Evolutionary conservation across 2,329 filamentous ascomycete genomes (phyloP), one percentile per base, ranked within the genome.

Genomic region (Phaeosphaeriaceae sp.): DNA sequence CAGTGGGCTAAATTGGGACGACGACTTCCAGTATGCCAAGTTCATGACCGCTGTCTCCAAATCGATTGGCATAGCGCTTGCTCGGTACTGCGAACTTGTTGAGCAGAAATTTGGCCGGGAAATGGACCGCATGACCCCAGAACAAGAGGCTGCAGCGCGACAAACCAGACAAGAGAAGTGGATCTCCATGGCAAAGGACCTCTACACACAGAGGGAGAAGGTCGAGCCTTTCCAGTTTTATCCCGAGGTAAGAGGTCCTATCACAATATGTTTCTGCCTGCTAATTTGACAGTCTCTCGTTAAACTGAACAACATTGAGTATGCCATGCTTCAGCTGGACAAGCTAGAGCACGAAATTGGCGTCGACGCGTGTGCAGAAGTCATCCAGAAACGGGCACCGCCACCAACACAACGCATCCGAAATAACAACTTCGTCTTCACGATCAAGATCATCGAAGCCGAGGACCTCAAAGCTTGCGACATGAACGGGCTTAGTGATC

Each of bases 381-480:
- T 97, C 17, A 87, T 99, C 52, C 88, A 89, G 49, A 89, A 86
- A 69, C 84, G 91, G 62, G 88, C 92, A 24, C 92, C 92, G 9
- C 89, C 91, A 1, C 84, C 87, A 54, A 88, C 88, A n/a, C 86
- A 88, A 60, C 84, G 84, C 72, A 84, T 86, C 56, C 88, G 88
- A 68, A 90, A 88, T 69, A 91, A 88, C 63, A 97, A 96, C 75
- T 98, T 97, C 75, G 94, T 97, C 55, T 99, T 99, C 79, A 98
- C 95, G 0, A 94, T 99, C 80, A 99, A 99, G 81, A 94, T 99
- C 59, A 94, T 99, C 24, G 95, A 99, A 79, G 95, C 92, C 9
- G 95, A 99, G 79, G 95, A 99, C 71, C 84, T 99, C 68, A 98
- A 98, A 79, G 93, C 95, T n/a, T 98, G 95, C 75, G 95, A 99